Evolutionary conservation across 148 eudicot genomes (phyloP), one percentile per base, ranked within the genome.

Genomic region (Selenicereus undatus): DNA sequence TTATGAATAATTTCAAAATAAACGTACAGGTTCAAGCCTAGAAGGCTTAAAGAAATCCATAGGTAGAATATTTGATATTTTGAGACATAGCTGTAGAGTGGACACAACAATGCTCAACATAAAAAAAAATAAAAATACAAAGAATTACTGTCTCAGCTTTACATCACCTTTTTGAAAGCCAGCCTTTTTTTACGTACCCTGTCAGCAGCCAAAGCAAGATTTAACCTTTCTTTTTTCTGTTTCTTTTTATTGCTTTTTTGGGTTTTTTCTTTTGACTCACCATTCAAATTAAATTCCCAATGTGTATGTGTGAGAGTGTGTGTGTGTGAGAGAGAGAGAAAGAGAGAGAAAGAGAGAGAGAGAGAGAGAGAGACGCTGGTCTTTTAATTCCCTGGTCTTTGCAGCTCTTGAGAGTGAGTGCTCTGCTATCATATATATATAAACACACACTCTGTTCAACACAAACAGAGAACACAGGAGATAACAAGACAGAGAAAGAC

Each of bases 261-360:
- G 27, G n/a, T 14, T 56, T 56, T 56, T 39, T 39, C 43, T 39
- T 39, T 17, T 56, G 62, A 64, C 68, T 64, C 26, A 32, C 12
- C 71, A 27, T 66, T 66, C 71, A 66, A 66, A 66, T 66, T 66
- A 66, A 66, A 66, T 66, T 66, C 71, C 71, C 71, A 13, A 27
- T n/a, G 2, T 39, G 43, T 39, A 5, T 4, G 43, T 39, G 43
- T 0, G 43, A 7, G 43, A 7, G 43, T 4, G n/a, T n/a, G n/a
- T n/a, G n/a, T n/a, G n/a, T n/a, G n/a, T n/a, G 43, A 7, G 30
- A 64, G 69, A 64, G 27, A 24, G 30, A 20, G 69, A 64, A 29
- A n/a, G 68, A n/a, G 1, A 64, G 68, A 22, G 21, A 21, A n/a
- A n/a, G 43, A 7, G 30, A 64, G 69, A 64, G 27, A 24, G 30